These are phyloP conservation scores for Wickerhamomyces chaumierensis DNA, from an alignment of 805 yeast species.

Conservation along the genomic window DNA sequence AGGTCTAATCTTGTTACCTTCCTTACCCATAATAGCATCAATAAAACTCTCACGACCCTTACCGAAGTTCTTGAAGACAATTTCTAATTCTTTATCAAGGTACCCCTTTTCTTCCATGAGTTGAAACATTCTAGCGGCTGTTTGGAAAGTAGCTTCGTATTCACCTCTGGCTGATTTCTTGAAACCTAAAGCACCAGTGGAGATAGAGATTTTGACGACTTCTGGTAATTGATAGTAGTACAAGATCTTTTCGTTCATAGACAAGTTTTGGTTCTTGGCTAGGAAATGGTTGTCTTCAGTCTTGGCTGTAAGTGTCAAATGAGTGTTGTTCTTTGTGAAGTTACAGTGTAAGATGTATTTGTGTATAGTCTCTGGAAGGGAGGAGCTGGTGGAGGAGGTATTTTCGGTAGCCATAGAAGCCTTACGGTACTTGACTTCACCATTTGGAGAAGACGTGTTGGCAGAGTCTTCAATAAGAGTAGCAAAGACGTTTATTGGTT, in stretches of 20 bases:
- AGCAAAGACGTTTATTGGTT: no score
- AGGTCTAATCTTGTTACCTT: conserved; percentile 63
- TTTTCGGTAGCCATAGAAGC: neutral
- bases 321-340: conserved; percentile 77
- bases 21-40: conserved; percentile 79
- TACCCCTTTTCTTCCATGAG: conserved; percentile 52
- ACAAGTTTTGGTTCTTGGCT: conserved; percentile 39
- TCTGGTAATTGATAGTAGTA: conserved; percentile 75
- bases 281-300: conserved; percentile 52
- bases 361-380: conserved; percentile 25
- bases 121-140: conserved; percentile 62
- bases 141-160: conserved; percentile 87
- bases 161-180: conserved; percentile 84
- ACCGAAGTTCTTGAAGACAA: conserved; percentile 74
- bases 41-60: conserved; percentile 83
- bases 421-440: neutral
- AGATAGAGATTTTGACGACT: conserved; percentile 51
- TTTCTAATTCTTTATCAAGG: conserved; percentile 54
- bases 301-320: conserved; percentile 62
- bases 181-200: conserved; percentile 85
- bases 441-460: conserved; percentile 1
- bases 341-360: conserved; percentile 66
- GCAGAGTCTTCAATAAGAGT: neutral
- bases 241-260: conserved; percentile 61
- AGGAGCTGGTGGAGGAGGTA: conserved; percentile 4